Percentiles rank a stretch among this genome's conserved stretches.
These are phyloP conservation scores for Amauroascus verrucosus DNA, from an alignment of 2,329 filamentous ascomycete species.

Conservation along the genomic window DNA sequence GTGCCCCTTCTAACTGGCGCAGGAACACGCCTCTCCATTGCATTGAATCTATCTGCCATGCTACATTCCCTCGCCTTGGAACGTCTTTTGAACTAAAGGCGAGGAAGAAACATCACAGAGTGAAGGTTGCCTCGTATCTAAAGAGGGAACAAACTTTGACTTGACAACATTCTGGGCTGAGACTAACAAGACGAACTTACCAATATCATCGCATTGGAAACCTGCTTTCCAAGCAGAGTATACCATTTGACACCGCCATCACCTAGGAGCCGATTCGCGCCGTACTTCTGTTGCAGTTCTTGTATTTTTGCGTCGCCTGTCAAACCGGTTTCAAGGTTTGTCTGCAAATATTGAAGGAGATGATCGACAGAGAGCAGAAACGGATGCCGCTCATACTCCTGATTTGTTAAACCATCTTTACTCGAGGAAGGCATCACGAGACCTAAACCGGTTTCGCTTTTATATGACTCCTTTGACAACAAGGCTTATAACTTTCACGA, in stretches of 20 bases:
- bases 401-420: constrained; percentile 16
- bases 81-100: constrained; percentile 1
- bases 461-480: neutral
- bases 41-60: constrained; percentile 8
- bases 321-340: constrained; percentile 42
- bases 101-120: constrained; percentile 4
- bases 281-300: constrained; percentile 39
- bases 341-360: constrained; percentile 37
- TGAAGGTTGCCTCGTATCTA: neutral
- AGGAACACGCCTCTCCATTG: neutral
- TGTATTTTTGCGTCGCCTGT: constrained; percentile 33
- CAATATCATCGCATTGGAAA: constrained; percentile 48
- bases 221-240: constrained; percentile 43
- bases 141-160: neutral
- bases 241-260: constrained; percentile 39
- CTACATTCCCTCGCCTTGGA: constrained; percentile 1
- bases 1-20: neutral
- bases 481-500: neutral
- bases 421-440: constrained; percentile 15
- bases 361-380: constrained; percentile 29
- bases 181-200: constrained; percentile 24
- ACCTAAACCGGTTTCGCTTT: neutral
- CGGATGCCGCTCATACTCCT: constrained; percentile 26
- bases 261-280: constrained; percentile 41
- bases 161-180: neutral